Conservation (phyloP, 805 yeast species). For the Spathaspora sp. region DNA sequence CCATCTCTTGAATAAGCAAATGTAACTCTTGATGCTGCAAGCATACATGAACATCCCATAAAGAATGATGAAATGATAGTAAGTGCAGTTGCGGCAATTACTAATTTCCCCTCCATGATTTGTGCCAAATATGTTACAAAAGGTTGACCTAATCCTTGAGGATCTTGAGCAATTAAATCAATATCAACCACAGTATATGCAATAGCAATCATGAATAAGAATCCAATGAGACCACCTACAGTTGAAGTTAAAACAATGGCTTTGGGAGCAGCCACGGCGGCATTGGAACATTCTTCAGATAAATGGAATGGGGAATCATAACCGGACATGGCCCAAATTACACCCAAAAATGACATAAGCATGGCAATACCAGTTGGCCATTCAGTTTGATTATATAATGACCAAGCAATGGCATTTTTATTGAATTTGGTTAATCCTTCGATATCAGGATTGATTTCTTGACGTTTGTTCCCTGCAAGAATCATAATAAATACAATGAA, state of each 20-base stretch:
- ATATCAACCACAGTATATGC: conserved; percentile 58
- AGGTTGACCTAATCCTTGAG: conserved; percentile 54
- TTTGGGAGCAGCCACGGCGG: conserved; percentile 60
- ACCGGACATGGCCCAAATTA: conserved; percentile 71
- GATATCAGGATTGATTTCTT: conserved; percentile 11
- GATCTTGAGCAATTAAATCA: conserved; percentile 42
- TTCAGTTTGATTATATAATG: conserved; percentile 52
- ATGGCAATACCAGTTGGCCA: conserved; percentile 62
- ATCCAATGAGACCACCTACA: conserved; percentile 55
- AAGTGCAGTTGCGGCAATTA: conserved; percentile 32
- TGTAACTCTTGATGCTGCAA: conserved; percentile 64
- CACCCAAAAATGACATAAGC: conserved; percentile 57
- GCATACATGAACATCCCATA: conserved; percentile 47
- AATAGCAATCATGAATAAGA: conserved; percentile 55
- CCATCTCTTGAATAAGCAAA: conserved; percentile 69
- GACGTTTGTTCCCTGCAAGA: conserved; percentile 49
- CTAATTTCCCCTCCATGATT: conserved; percentile 37
- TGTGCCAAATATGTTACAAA: conserved; percentile 54
- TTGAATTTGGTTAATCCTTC: conserved; percentile 43
- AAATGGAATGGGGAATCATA: conserved; percentile 74
- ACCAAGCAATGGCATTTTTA: conserved; percentile 49
- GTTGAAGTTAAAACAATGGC: conserved; percentile 60
- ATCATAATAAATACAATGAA: conserved; percentile 52
- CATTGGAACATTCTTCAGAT: conserved; percentile 69
- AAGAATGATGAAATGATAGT: conserved; percentile 38